A percentile compares a stretch with the other conserved stretches of the same genome.
phyloP scores from a whole-genome alignment of 441 rosid genomes.

The Viola pubescens region DNA sequence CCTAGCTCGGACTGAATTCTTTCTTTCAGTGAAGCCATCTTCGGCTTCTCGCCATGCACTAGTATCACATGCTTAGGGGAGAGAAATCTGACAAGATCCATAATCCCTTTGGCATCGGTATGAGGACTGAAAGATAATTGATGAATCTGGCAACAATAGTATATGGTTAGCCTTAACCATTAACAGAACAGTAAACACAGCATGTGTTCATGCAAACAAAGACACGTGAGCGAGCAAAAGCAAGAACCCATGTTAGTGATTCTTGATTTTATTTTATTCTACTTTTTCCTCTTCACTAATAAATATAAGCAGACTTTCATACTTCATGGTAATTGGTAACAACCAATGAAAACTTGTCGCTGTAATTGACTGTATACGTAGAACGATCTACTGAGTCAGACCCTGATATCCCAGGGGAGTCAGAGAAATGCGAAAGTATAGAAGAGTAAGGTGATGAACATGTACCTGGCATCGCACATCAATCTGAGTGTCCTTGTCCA shows the following conservation, averaged over 20 bases:
- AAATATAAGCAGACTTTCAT: too few relatives aligned
- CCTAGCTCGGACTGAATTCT: slow-evolving; percentile 61
- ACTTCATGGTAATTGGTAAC: too few relatives aligned
- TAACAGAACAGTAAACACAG: too few relatives aligned
- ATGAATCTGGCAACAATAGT: slow-evolving; percentile 54
- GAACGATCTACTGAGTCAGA: background rate
- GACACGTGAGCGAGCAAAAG: background rate
- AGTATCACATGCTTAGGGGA: slow-evolving; percentile 73
- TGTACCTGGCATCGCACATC: slow-evolving; percentile 88
- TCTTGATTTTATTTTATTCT: too few relatives aligned
- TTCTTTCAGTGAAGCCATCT: slow-evolving; percentile 66
- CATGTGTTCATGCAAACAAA: background rate
- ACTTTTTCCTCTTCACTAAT: too few relatives aligned
- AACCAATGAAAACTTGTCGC: too few relatives aligned
- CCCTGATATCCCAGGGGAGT: too few relatives aligned
- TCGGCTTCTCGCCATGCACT: slow-evolving; percentile 89
- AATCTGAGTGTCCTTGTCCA: slow-evolving; percentile 76
- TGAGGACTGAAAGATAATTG: slow-evolving; percentile 93
- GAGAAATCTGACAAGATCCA: slow-evolving; percentile 84
- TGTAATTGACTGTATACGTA: background rate
- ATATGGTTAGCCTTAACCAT: background rate
- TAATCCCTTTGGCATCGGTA: slow-evolving; percentile 83
- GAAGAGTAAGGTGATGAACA: slow-evolving; percentile 11
- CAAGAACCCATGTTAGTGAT: too few relatives aligned
- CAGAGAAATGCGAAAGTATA: background rate